Conservation (phyloP, 495 filamentous ascomycete genomes). For the Hypoxylon cercidicola region DNA sequence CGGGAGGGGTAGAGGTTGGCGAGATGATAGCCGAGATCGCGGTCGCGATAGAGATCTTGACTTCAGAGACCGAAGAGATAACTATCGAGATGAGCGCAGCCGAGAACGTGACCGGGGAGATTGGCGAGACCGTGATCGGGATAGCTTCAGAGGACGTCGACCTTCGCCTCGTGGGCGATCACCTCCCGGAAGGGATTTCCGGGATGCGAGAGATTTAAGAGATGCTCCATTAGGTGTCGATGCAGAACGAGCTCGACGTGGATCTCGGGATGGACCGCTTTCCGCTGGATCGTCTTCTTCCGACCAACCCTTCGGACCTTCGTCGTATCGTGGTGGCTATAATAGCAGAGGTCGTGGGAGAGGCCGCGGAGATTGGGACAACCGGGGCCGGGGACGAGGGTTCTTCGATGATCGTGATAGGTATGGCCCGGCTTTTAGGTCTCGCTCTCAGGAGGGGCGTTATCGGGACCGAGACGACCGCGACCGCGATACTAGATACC, state of each 20-base stretch:
- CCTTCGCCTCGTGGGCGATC: slow-evolving; percentile 59
- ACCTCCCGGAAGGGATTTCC: slow-evolving; percentile 55
- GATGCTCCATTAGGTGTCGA: slow-evolving; percentile 60
- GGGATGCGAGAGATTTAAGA: slow-evolving; percentile 48
- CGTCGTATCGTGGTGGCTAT: slow-evolving; percentile 65
- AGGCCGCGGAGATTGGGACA: slow-evolving; percentile 72
- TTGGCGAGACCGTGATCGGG: slow-evolving; percentile 54
- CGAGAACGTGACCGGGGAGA: slow-evolving; percentile 57
- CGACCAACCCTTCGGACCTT: slow-evolving; percentile 66
- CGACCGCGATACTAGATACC: slow-evolving; percentile 56
- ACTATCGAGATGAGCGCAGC: slow-evolving; percentile 61
- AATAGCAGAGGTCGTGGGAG: slow-evolving; percentile 54
- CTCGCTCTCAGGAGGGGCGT: slow-evolving; percentile 75
- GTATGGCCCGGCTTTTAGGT: slow-evolving; percentile 64
- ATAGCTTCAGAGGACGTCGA: slow-evolving; percentile 56
- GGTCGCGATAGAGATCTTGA: slow-evolving; percentile 68
- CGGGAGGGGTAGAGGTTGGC: slow-evolving; percentile 55
- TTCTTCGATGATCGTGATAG: slow-evolving; percentile 72
- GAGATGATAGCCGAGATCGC: slow-evolving; percentile 71
- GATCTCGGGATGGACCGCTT: slow-evolving; percentile 67
- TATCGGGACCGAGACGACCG: slow-evolving; percentile 62
- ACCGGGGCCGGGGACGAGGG: slow-evolving; percentile 69
- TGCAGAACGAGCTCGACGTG: slow-evolving; percentile 60
- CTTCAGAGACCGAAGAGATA: slow-evolving; percentile 60
- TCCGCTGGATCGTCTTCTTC: slow-evolving; percentile 76